phyloP scores from a whole-genome alignment of 1,139 yeast species.

The Blastobotrys proliferans region DNA sequence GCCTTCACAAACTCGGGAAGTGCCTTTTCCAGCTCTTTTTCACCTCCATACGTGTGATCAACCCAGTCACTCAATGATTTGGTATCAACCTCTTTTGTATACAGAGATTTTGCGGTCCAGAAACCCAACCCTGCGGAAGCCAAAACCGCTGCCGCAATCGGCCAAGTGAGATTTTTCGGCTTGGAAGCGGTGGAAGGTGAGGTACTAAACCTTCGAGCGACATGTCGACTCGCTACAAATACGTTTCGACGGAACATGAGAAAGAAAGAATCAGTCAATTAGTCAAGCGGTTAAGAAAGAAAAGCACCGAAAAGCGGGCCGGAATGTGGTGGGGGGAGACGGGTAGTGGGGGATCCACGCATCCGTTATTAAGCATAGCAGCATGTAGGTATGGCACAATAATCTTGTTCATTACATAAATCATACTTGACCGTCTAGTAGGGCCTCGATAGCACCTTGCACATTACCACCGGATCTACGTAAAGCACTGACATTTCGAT shows the following conservation, averaged over 20 bases:
- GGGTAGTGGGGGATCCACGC: no score
- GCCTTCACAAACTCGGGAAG: slow-evolving; percentile 41
- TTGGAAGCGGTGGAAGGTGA: neutral
- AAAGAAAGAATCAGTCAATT: neutral
- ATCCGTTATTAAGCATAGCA: no score
- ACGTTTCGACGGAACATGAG: neutral
- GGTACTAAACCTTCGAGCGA: neutral
- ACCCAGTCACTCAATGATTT: neutral
- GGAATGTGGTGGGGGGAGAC: no score
- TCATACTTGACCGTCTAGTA: slow-evolving; percentile 56
- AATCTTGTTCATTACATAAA: no score
- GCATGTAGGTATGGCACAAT: no score
- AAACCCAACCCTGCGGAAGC: neutral
- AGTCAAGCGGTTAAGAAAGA: neutral
- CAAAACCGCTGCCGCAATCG: neutral
- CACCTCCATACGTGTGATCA: slow-evolving; percentile 38
- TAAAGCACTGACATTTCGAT: slow-evolving; percentile 82
- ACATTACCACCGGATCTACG: slow-evolving; percentile 96
- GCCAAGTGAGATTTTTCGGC: no score
- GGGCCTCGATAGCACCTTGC: slow-evolving; percentile 91
- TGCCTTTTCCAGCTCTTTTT: slow-evolving; percentile 42
- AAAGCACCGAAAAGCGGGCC: no score
- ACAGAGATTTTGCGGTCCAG: neutral
- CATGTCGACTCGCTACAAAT: no score
- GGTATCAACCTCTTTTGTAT: neutral